phyloP scores from a whole-genome alignment of 2,329 filamentous ascomycete species.

The Colletotrichum phormii region DNA sequence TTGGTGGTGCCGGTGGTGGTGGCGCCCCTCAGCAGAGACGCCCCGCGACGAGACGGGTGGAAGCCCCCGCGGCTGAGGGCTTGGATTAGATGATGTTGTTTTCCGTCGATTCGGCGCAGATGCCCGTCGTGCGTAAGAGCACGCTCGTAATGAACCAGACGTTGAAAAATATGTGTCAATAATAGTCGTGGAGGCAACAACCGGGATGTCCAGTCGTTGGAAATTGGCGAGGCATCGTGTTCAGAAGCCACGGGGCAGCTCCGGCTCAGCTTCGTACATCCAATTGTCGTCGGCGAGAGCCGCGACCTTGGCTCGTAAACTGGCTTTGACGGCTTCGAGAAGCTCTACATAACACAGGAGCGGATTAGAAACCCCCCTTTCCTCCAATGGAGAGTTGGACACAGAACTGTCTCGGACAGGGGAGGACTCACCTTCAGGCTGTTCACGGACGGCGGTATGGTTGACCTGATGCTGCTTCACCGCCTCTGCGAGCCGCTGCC shows the following conservation, averaged over 20 bases:
- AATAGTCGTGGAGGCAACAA: conserved; percentile 7
- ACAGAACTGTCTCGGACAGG: not conserved
- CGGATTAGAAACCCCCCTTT: conserved; percentile 5
- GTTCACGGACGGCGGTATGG: conserved; percentile 66
- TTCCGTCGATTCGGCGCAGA: conserved; percentile 2
- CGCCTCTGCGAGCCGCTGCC: conserved; percentile 69
- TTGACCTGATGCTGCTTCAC: conserved; percentile 71
- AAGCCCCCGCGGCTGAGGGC: conserved; percentile 67
- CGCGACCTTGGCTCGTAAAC: conserved; percentile 77
- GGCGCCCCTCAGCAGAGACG: conserved; percentile 52
- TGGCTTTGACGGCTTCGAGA: conserved; percentile 75
- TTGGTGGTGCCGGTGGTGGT: conserved; percentile 78
- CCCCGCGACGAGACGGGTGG: conserved; percentile 56
- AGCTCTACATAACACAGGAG: conserved; percentile 65
- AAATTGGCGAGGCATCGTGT: conserved; percentile 15
- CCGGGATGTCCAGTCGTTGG: conserved; percentile 32
- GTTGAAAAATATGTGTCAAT: not conserved
- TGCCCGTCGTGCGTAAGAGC: not conserved
- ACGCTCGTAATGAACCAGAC: conserved; percentile 2
- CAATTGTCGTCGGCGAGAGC: conserved; percentile 85
- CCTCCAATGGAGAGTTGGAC: not conserved
- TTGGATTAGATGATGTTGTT: conserved; percentile 60
- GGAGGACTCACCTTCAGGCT: conserved; percentile 56
- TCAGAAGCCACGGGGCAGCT: conserved; percentile 55
- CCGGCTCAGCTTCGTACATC: conserved; percentile 83